Percentiles rank a stretch among this genome's conserved stretches.
These are phyloP conservation scores for Hericium erinaceus DNA, from an alignment of 768 basidiomycete genomes.

Conservation along the genomic window DNA sequence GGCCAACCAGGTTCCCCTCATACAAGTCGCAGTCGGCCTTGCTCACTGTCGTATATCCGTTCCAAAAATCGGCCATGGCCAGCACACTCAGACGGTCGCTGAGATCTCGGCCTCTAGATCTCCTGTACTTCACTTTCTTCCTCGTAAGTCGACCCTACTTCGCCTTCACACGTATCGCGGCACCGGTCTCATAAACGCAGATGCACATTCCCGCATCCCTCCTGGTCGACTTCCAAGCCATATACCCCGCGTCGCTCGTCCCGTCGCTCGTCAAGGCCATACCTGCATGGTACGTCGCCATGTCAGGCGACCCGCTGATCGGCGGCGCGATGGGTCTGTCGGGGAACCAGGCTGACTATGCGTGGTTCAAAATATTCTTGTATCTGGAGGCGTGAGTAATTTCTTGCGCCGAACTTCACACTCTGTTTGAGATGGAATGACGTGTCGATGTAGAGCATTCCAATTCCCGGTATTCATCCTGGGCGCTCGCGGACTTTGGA, in stretches of 20 bases:
- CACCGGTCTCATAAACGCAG: constrained; percentile 19
- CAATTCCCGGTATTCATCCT: constrained; percentile 73
- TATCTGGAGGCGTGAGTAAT: constrained; percentile 47
- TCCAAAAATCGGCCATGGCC: neutral
- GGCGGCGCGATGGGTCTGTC: constrained; percentile 39
- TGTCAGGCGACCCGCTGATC: constrained; percentile 62
- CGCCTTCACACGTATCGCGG: neutral
- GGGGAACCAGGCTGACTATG: constrained; percentile 22
- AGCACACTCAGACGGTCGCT: constrained; percentile 27
- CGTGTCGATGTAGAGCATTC: constrained; percentile 35
- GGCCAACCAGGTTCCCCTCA: too few species aligned
- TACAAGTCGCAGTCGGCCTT: too few species aligned
- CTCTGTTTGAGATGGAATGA: neutral
- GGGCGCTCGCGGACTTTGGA: constrained; percentile 53
- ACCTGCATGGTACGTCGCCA: constrained; percentile 39
- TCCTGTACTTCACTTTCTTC: constrained; percentile 67
- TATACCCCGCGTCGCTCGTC: constrained; percentile 46
- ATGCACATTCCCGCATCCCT: constrained; percentile 64
- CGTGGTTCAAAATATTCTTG: constrained; percentile 62
- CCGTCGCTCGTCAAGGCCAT: constrained; percentile 39
- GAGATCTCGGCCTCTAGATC: constrained; percentile 49
- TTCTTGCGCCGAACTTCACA: neutral
- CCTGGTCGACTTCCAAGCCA: constrained; percentile 58
- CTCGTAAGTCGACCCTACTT: constrained; percentile 29
- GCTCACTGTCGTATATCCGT: too few species aligned